A percentile compares a stretch with the other conserved stretches of the same genome.
Conservation (phyloP, 225 moss, liverwort and hornwort genomes). For the Sphagnum contortum region DNA sequence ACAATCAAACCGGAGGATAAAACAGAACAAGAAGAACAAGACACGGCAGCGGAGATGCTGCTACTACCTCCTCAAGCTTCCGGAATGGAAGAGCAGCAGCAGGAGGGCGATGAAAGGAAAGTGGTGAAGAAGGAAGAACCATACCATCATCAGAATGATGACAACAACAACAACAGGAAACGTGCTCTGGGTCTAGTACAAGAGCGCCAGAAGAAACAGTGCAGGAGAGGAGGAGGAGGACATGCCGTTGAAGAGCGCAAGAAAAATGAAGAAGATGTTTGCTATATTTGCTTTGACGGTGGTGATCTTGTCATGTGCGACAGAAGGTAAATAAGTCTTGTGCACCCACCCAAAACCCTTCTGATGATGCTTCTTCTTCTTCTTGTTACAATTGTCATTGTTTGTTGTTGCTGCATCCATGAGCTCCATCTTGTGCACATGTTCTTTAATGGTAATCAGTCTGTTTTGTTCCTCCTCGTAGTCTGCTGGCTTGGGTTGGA, state of each 20-base stretch:
- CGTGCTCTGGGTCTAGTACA: slow-evolving; percentile 42
- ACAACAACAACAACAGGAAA: slow-evolving; percentile 58
- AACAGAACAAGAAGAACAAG: too few relatives aligned
- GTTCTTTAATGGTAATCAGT: too few relatives aligned
- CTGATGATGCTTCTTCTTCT: background rate
- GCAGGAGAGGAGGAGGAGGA: slow-evolving; percentile 20
- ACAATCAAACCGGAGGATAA: too few relatives aligned
- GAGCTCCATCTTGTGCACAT: too few relatives aligned
- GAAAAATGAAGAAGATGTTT: slow-evolving; percentile 89
- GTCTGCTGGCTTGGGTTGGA: too few relatives aligned
- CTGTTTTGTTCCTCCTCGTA: too few relatives aligned
- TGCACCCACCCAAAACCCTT: too few relatives aligned
- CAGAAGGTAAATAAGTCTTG: slow-evolving; percentile 39
- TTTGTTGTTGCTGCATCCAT: too few relatives aligned
- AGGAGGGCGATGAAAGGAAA: slow-evolving; percentile 21
- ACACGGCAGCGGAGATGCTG: too few relatives aligned
- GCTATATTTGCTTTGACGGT: slow-evolving; percentile 96
- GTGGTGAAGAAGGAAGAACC: slow-evolving; percentile 23
- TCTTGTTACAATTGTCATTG: too few relatives aligned
- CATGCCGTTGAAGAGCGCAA: slow-evolving; percentile 29
- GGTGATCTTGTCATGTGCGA: slow-evolving; percentile 92
- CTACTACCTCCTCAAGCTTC: slow-evolving; percentile 14
- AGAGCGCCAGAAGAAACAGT: slow-evolving; percentile 64
- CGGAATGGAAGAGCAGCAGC: slow-evolving; percentile 56
- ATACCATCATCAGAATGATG: slow-evolving; percentile 6